These are phyloP conservation scores for Suillus lakei DNA, from an alignment of 768 basidiomycete genomes.

Conservation along the genomic window DNA sequence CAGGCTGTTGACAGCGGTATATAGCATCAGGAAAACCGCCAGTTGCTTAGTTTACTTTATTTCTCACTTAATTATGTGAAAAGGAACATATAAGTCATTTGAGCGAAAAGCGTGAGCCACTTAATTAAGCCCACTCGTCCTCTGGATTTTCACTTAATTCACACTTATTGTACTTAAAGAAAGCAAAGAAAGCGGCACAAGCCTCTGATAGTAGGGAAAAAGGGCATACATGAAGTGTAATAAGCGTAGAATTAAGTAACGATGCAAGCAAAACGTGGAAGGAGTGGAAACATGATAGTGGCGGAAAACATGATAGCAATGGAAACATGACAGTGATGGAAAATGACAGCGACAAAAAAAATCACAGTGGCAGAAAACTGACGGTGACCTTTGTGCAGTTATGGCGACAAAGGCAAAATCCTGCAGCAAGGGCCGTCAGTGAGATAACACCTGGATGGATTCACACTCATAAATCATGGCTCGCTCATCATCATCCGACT, in stretches of 20 bases:
- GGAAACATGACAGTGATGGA: too few relatives aligned
- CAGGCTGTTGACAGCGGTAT: too few relatives aligned
- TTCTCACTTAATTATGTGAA: not conserved
- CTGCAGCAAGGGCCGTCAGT: not conserved
- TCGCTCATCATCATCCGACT: not conserved
- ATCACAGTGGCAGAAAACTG: not conserved
- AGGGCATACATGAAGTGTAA: not conserved
- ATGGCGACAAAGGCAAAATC: not conserved
- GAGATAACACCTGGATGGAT: not conserved
- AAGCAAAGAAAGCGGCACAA: not conserved
- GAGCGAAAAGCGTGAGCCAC: not conserved
- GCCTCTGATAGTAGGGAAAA: not conserved
- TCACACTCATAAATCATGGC: not conserved
- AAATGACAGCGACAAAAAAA: not conserved
- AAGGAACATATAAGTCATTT: not conserved
- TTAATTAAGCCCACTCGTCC: not conserved
- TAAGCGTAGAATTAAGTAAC: not conserved
- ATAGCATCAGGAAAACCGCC: too few relatives aligned
- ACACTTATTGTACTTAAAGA: not conserved
- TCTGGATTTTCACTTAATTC: not conserved
- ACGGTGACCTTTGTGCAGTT: too few relatives aligned
- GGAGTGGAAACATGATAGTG: too few relatives aligned
- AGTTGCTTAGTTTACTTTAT: slow-evolving; percentile 58
- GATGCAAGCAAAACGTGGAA: not conserved
- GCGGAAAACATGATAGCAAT: too few relatives aligned